Conservation (phyloP, 495 filamentous ascomycete genomes). For the Penicillium coprophilum region DNA sequence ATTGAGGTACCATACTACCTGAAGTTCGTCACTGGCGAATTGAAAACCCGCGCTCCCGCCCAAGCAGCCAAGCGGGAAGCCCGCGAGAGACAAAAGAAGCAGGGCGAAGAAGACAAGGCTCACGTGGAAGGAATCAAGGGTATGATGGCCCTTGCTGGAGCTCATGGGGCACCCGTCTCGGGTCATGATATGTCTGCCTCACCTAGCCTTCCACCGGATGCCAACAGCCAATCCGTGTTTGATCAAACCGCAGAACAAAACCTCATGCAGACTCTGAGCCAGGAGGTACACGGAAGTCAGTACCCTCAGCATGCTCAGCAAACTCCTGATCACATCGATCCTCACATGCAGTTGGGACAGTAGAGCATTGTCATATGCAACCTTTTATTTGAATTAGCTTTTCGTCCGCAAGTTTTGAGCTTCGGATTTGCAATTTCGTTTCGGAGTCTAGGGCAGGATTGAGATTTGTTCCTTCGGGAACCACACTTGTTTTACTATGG, state of each 20-base stretch:
- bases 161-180: conserved; percentile 38
- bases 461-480: conserved; percentile 10
- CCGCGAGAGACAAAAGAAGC: conserved; percentile 65
- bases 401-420: conserved; percentile 4
- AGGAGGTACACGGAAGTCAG: conserved; percentile 48
- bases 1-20: conserved; percentile 92
- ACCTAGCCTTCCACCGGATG: conserved; percentile 41
- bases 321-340: conserved; percentile 39
- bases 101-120: conserved; percentile 68
- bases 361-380: conserved; percentile 14
- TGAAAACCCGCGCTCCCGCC: conserved; percentile 85
- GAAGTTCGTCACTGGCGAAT: conserved; percentile 86
- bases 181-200: conserved; percentile 50
- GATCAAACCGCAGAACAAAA: conserved; percentile 51
- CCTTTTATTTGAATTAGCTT: conserved; percentile 11
- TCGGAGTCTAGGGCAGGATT: conserved; percentile 10
- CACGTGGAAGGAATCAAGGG: conserved; percentile 70
- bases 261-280: conserved; percentile 49
- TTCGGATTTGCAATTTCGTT: conserved; percentile 8
- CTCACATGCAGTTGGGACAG: conserved; percentile 41
- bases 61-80: conserved; percentile 81
- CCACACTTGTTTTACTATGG: conserved; percentile 12
- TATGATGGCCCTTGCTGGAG: conserved; percentile 61
- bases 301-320: conserved; percentile 36
- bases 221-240: conserved; percentile 35